These are phyloP conservation scores for Rhododendron griersonianum DNA, from an alignment of 148 eudicot species.

Conservation along the genomic window DNA sequence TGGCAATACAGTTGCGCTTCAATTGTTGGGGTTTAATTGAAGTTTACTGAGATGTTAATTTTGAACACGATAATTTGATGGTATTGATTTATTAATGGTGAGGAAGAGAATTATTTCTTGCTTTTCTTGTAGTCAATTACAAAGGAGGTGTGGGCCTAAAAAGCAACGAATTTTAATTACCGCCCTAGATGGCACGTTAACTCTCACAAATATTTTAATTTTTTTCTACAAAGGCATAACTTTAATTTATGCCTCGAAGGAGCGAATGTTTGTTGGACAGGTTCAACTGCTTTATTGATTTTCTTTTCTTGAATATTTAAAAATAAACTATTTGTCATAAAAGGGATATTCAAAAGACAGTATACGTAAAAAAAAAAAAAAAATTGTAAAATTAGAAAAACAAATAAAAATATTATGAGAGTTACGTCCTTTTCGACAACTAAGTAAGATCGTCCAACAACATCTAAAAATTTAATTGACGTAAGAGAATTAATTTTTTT, in stretches of 20 bases:
- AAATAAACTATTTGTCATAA: neutral
- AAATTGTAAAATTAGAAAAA: neutral
- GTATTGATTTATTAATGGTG: neutral
- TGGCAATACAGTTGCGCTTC: neutral
- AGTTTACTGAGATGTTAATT: neutral
- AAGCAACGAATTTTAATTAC: neutral
- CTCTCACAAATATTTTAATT: neutral
- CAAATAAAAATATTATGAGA: neutral
- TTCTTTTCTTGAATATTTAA: neutral
- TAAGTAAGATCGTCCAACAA: neutral
- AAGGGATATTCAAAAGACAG: neutral
- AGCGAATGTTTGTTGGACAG: neutral
- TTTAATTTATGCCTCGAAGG: neutral
- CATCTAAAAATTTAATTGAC: neutral
- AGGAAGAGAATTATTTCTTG: neutral
- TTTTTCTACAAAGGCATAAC: neutral
- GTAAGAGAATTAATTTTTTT: neutral
- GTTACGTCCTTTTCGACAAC: neutral
- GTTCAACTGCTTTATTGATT: neutral
- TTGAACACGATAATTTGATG: neutral
- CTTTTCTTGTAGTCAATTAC: constrained; percentile 4
- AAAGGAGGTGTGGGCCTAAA: constrained; percentile 1
- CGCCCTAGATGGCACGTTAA: neutral
- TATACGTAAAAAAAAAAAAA: neutral
- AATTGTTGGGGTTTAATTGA: neutral